phyloP scores from a whole-genome alignment of 2,329 filamentous ascomycete genomes.

The Xylaria sp. region DNA sequence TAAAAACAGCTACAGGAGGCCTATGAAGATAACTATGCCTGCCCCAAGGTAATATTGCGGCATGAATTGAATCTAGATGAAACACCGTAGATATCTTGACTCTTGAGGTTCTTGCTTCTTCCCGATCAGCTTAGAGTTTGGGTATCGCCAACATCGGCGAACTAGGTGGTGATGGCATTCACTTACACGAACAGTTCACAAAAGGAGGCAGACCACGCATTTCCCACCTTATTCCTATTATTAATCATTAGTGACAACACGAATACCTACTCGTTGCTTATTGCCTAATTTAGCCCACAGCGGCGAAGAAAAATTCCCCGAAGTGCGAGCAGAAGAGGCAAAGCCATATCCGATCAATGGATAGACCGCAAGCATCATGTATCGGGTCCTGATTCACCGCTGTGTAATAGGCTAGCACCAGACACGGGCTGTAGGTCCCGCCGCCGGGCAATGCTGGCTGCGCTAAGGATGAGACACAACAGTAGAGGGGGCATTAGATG shows the following conservation, averaged over 20 bases:
- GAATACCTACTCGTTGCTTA: too few relatives aligned
- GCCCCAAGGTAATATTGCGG: not conserved
- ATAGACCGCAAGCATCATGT: not conserved
- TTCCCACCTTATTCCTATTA: not conserved
- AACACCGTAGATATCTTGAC: not conserved
- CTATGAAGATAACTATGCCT: not conserved
- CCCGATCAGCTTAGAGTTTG: not conserved
- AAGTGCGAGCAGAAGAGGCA: too few relatives aligned
- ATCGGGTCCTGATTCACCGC: not conserved
- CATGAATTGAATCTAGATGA: not conserved
- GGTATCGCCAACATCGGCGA: not conserved
- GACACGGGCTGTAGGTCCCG: not conserved
- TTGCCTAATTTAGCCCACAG: too few relatives aligned
- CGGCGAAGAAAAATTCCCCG: too few relatives aligned
- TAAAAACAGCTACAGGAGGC: not conserved
- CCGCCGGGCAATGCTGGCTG: slow-evolving; percentile 1
- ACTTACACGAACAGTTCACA: not conserved
- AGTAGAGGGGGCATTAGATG: too few relatives aligned
- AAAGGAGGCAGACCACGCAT: not conserved
- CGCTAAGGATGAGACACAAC: not conserved
- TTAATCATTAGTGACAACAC: not conserved
- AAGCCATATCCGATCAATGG: not conserved
- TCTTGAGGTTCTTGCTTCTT: not conserved
- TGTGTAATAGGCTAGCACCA: too few relatives aligned
- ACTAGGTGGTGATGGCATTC: not conserved